A percentile compares a stretch with the other conserved stretches of the same genome.
phyloP scores from a whole-genome alignment of 306 rosid species.

The Gastrolobium villosum region DNA sequence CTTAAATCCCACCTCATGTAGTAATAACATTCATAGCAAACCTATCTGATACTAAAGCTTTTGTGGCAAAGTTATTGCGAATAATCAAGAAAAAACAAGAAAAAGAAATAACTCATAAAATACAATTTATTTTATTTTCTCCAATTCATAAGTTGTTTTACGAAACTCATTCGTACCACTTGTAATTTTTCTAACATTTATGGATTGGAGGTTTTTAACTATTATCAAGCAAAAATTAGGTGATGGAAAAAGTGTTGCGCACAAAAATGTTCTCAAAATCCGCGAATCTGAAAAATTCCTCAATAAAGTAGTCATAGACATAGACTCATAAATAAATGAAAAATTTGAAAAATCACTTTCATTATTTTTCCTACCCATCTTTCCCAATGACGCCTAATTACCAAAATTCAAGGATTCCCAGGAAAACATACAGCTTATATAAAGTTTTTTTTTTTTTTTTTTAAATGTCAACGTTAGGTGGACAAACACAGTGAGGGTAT shows the following conservation, averaged over 20 bases:
- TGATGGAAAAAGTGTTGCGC: neutral
- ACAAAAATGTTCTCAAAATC: conserved; percentile 27
- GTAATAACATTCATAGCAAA: conserved; percentile 4
- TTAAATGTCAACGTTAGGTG: conserved; percentile 60
- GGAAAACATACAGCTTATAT: conserved; percentile 52
- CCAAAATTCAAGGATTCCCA: conserved; percentile 46
- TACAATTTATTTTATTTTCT: neutral
- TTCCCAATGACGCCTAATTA: conserved; percentile 51
- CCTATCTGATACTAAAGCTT: neutral
- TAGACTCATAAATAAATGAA: conserved; percentile 40
- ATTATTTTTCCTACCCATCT: conserved; percentile 53
- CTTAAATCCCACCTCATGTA: neutral
- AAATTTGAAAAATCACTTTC: conserved; percentile 46
- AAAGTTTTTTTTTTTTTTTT: neutral
- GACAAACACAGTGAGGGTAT: conserved; percentile 62
- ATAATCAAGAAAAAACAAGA: conserved; percentile 1
- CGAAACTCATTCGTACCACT: neutral
- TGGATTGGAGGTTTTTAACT: neutral
- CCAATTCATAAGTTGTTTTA: neutral
- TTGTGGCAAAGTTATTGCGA: neutral
- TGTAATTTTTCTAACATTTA: conserved; percentile 6
- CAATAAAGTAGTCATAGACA: conserved; percentile 33
- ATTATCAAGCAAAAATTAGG: conserved; percentile 7
- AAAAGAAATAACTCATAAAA: neutral
- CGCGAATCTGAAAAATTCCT: conserved; percentile 45